phyloP scores from a whole-genome alignment of 371 early-diverging fungal genomes.

The Saksenaea vasiformis region DNA sequence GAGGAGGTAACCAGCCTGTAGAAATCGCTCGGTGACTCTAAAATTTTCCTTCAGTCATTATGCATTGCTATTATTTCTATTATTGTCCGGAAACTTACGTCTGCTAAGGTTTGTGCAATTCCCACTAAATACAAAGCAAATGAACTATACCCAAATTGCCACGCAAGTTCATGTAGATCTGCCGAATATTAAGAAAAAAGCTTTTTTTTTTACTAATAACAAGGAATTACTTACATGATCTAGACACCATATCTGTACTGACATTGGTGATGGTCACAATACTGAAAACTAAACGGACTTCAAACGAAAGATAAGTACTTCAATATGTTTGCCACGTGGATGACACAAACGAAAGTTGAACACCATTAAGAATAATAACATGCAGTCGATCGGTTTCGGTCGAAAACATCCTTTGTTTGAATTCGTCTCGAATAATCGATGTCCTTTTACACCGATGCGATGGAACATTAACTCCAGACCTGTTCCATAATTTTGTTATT shows the following conservation, averaged over 20 bases:
- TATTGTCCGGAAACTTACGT: conserved; percentile 7
- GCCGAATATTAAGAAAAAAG: background rate
- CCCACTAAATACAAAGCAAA: conserved; percentile 33
- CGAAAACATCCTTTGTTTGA: conserved; percentile 19
- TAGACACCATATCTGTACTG: conserved; percentile 18
- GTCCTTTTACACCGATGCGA: conserved; percentile 22
- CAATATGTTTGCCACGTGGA: background rate
- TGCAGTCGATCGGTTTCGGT: conserved; percentile 28
- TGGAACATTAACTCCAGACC: conserved; percentile 3
- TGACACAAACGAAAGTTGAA: conserved; percentile 23
- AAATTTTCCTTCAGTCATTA: background rate
- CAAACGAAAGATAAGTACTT: background rate
- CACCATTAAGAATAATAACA: conserved; percentile 17
- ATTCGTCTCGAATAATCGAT: conserved; percentile 19
- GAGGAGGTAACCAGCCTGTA: conserved; percentile 49
- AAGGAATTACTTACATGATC: conserved; percentile 19
- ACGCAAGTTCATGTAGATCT: conserved; percentile 20
- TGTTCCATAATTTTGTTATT: background rate
- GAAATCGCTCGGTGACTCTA: conserved; percentile 47
- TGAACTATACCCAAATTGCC: conserved; percentile 32
- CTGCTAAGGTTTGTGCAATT: conserved; percentile 35
- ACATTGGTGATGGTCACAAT: conserved; percentile 4
- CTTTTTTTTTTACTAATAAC: background rate
- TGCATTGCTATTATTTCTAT: background rate
- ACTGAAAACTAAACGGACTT: conserved; percentile 3